Percentiles rank a stretch among this genome's conserved stretches.
Conservation (phyloP, 2,329 filamentous ascomycete species). For the Xylariaceae sp. region DNA sequence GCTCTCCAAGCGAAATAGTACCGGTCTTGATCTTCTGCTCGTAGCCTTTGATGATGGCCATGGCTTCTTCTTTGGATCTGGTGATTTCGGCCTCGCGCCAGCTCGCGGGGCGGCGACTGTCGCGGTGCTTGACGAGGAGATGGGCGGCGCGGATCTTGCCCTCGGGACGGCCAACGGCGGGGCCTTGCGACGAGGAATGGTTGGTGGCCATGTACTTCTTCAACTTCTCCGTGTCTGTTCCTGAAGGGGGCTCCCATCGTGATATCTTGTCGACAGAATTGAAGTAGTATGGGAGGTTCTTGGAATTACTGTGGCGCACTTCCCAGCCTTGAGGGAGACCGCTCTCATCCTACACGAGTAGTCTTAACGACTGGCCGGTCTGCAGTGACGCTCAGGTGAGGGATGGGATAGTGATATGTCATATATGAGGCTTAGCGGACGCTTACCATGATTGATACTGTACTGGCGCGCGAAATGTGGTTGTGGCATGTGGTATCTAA, state of each 20-base stretch:
- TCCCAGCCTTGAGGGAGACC: constrained; percentile 89
- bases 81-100: constrained; percentile 92
- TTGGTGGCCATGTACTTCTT: constrained; percentile 91
- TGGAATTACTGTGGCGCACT: constrained; percentile 96
- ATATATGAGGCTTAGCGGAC: no score
- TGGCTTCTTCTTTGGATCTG: constrained; percentile 82
- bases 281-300: constrained; percentile 99
- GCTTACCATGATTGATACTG: no score
- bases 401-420: neutral
- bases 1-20: constrained; percentile 68
- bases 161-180: constrained; percentile 42
- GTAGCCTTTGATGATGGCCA: constrained; percentile 70
- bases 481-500: no score
- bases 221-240: constrained; percentile 86
- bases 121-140: constrained; percentile 88
- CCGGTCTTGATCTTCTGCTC: constrained; percentile 74
- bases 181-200: constrained; percentile 61
- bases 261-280: constrained; percentile 83
- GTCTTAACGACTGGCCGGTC: constrained; percentile 6
- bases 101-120: constrained; percentile 83
- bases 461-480: no score
- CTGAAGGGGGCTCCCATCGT: constrained; percentile 88
- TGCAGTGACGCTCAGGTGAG: neutral
- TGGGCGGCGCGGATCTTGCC: constrained; percentile 94
- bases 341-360: constrained; percentile 57